Evolutionary conservation across 2,329 filamentous ascomycete genomes (phyloP).

Genomic region (Monilinia fructigena): DNA sequence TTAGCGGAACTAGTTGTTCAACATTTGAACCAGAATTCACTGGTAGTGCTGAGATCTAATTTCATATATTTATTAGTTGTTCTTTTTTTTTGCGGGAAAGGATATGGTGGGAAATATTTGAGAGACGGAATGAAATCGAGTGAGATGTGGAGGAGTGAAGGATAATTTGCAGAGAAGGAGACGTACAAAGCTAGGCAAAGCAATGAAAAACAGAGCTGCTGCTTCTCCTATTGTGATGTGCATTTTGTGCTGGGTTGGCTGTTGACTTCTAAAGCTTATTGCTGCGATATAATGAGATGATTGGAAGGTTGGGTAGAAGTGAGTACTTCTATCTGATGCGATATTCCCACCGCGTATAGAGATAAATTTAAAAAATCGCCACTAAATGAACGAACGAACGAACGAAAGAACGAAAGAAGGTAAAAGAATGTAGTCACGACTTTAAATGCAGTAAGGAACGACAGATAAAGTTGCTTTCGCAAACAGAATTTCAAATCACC

Average conservation of each 20-base stretch:
- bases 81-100: too few species aligned
- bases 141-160: too few species aligned
- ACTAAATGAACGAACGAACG: neutral
- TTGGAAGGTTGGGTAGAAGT: too few species aligned
- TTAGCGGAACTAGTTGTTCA: neutral
- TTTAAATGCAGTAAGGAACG: neutral
- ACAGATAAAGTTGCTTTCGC: neutral
- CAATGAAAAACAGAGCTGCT: conserved; percentile 1
- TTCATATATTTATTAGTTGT: neutral
- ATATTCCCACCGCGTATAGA: too few species aligned
- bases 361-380: too few species aligned
- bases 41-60: conserved; percentile 7
- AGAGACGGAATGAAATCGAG: too few species aligned
- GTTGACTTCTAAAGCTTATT: too few species aligned
- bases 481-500: neutral
- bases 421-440: neutral
- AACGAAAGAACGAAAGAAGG: neutral
- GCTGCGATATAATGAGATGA: neutral
- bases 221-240: conserved; percentile 10
- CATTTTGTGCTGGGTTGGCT: neutral
- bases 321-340: neutral
- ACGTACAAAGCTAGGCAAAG: conserved; percentile 6
- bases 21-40: neutral
- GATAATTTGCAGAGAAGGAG: too few species aligned
- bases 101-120: too few species aligned